These are phyloP conservation scores for Biscogniauxia sp. DNA, from an alignment of 2,329 filamentous ascomycete species.

Conservation along the genomic window DNA sequence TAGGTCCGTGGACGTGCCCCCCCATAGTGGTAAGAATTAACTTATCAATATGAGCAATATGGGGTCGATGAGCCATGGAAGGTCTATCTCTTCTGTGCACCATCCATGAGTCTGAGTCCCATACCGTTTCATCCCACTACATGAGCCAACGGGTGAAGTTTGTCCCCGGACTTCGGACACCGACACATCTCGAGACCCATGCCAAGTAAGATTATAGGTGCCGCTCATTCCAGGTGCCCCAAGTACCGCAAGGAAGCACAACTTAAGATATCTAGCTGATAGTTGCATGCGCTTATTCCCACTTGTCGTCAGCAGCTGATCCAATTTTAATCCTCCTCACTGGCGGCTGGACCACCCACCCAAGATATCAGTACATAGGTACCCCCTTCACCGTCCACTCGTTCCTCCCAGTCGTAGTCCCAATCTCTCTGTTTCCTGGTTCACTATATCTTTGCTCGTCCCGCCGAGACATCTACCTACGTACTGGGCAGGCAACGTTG, in stretches of 20 bases:
- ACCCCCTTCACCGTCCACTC: neutral
- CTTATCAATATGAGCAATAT: neutral
- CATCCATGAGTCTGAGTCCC: neutral
- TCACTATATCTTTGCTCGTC: neutral
- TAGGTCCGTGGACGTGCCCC: neutral
- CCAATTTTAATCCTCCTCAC: neutral
- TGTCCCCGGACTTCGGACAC: slow-evolving; percentile 11
- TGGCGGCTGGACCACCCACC: neutral
- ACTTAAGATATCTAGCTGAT: neutral
- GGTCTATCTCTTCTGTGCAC: neutral
- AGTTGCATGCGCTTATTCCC: neutral
- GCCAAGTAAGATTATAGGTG: neutral
- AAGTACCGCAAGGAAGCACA: neutral
- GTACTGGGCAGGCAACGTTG: neutral
- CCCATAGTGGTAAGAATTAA: neutral
- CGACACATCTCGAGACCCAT: neutral
- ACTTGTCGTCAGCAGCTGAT: neutral
- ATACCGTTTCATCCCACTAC: slow-evolving; percentile 11
- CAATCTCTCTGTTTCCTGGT: neutral
- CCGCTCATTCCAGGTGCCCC: neutral
- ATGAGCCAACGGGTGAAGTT: neutral
- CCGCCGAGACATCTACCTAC: neutral
- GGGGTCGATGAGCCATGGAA: neutral
- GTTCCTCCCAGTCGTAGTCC: neutral
- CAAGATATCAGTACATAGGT: neutral